These are phyloP conservation scores for Rosa chinensis DNA, from an alignment of 306 rosid genomes.

Conservation along the genomic window DNA sequence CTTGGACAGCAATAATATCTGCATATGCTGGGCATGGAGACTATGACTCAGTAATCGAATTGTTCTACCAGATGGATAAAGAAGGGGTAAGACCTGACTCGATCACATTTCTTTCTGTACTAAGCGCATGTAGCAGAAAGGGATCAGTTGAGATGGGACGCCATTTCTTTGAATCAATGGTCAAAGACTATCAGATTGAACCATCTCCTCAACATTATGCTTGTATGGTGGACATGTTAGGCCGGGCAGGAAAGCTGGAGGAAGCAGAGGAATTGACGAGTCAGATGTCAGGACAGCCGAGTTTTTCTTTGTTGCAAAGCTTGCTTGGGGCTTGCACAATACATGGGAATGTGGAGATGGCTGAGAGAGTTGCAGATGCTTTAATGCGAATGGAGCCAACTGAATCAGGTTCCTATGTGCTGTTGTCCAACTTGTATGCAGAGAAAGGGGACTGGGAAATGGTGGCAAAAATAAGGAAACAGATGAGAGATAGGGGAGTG, in stretches of 20 bases:
- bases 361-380: slow-evolving; percentile 46
- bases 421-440: slow-evolving; percentile 75
- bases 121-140: slow-evolving; percentile 73
- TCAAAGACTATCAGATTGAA: slow-evolving; percentile 53
- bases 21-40: slow-evolving; percentile 76
- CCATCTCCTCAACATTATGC: slow-evolving; percentile 72
- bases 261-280: slow-evolving; percentile 62
- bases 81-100: slow-evolving; percentile 58
- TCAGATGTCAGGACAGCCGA: slow-evolving; percentile 64
- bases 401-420: slow-evolving; percentile 67
- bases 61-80: slow-evolving; percentile 62
- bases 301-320: slow-evolving; percentile 69
- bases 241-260: slow-evolving; percentile 63
- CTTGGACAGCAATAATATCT: slow-evolving; percentile 83
- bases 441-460: slow-evolving; percentile 87
- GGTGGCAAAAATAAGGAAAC: slow-evolving; percentile 63
- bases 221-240: slow-evolving; percentile 78
- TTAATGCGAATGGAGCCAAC: slow-evolving; percentile 65
- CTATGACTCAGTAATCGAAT: slow-evolving; percentile 53
- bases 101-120: slow-evolving; percentile 71
- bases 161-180: slow-evolving; percentile 53
- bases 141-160: slow-evolving; percentile 73
- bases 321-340: slow-evolving; percentile 74
- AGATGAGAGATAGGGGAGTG: slow-evolving; percentile 74
- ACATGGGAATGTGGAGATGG: slow-evolving; percentile 73